Base-by-base conservation (phyloP, 805 yeast genomes). In the Priceomyces carsonii region DNA sequence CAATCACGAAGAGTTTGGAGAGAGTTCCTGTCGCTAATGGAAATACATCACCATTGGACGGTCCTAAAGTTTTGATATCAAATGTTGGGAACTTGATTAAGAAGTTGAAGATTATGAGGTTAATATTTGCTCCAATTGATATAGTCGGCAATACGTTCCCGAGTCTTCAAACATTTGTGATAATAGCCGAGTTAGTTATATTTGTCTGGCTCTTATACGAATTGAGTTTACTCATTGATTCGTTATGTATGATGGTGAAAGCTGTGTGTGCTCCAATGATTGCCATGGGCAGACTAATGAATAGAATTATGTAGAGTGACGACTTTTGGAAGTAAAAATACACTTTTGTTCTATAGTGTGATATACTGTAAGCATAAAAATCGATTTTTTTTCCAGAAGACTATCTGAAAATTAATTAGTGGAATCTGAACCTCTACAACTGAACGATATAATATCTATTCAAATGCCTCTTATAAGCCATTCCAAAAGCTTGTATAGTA, bases 231-330 rank as follows among this genome's bases (percentile, higher is more conserved):
- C 51, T 68, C 33, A 54, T 68, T 9, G 71, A 67, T 45, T 73
- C 73, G 1, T 41, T 68, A 17, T 67, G 73, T 44, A 63, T 64
- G 69, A 66, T 65, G 55, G 62, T 68, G 16, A 63, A 63, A 41
- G 72, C 73, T 1, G 51, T 68, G 6, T 68, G 73, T 55, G 71
- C 71, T 7, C 73, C 73, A 6, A 65, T 68, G 66, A 66, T 68
- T 14, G 73, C 73, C 8, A 49, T 68, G 45, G 73, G 73, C 3
- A 42, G 61, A 36, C 57, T 68, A 38, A 62, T 68, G 71, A 68
- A 67, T 46, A 51, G 68, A 34, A 59, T 68, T 16, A 59, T 66
- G 55, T 66, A 48, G 35, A n/a, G n/a, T n/a, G n/a, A n/a, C n/a
- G n/a, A n/a, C n/a, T n/a, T n/a, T n/a, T n/a, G n/a, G 14, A 20